phyloP scores from a whole-genome alignment of 2,329 filamentous ascomycete species.

The Alternaria triticimaculans region DNA sequence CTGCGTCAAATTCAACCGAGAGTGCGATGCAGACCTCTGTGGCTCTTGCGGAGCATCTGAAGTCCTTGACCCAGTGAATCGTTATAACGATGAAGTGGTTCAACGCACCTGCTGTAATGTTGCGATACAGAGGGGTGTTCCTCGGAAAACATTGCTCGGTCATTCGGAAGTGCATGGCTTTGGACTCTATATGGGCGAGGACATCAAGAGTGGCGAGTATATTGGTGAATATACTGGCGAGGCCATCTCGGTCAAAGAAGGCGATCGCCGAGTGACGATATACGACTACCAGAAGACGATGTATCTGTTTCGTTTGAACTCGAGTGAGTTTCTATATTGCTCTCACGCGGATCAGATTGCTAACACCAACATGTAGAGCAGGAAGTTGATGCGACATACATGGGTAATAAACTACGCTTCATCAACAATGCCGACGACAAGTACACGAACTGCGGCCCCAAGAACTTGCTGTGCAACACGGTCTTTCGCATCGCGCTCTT shows the following conservation, averaged over 20 bases:
- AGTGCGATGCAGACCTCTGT: conserved; percentile 82
- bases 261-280: conserved; percentile 71
- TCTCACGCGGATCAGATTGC: not conserved
- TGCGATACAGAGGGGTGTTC: conserved; percentile 69
- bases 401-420: conserved; percentile 81
- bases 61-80: conserved; percentile 72
- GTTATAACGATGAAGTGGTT: conserved; percentile 64
- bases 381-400: conserved; percentile 73
- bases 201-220: conserved; percentile 72
- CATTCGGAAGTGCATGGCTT: conserved; percentile 76
- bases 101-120: conserved; percentile 74
- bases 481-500: conserved; percentile 77
- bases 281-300: conserved; percentile 67
- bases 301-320: conserved; percentile 65
- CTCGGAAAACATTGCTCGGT: conserved; percentile 72
- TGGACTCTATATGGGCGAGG: conserved; percentile 74
- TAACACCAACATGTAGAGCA: conserved; percentile 44
- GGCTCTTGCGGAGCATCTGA: conserved; percentile 72
- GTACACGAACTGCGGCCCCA: conserved; percentile 67
- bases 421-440: conserved; percentile 75
- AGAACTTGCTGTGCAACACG: conserved; percentile 75
- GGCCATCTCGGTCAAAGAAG: conserved; percentile 73
- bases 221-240: conserved; percentile 84
- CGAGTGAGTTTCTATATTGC: conserved; percentile 32
- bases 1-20: conserved; percentile 74